Base-by-base conservation (phyloP, 768 basidiomycete species). In the Pleurotus platypus region DNA sequence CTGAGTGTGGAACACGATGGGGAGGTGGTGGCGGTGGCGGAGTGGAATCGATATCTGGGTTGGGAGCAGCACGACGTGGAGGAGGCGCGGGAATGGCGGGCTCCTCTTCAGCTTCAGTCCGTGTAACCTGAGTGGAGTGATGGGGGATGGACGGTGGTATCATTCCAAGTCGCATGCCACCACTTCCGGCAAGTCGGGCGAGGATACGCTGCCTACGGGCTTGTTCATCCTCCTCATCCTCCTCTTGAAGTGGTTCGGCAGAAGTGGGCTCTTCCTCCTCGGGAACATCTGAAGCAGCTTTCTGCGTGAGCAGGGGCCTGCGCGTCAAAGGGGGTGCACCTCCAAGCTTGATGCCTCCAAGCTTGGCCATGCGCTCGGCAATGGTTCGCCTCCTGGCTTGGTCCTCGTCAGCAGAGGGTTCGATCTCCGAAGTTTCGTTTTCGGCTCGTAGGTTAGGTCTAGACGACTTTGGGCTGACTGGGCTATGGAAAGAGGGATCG, bases 351-450 rank as follows among this genome's bases (percentile, higher is more conserved):
- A 96, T 86, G 2, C 90, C 92, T 13, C 94, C 92, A 0, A 97
- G 76, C 64, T 86, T 92, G 1, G 94, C 94, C 94, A 97, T 95
- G n/a, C 94, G 81, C 57, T 96, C 93, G 1, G 94, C 92, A 38
- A 97, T 90, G 1, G 89, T 89, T 27, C 78, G 78, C 20, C 86
- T 80, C 48, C 86, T 78, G 2, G 70, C 71, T 20, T 82, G 78
- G 56, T 81, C 82, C 1, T 74, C 74, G 50, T 81, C 78, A 57
- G 76, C 76, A 8, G 67, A 66, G 6, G 65, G 46, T 37, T 58
- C 66, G 16, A 55, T 39, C 27, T 55, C 57, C 15, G 63, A 54
- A 51, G 55, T 49, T 4, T 58, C 20, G 35, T 2, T 37, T 3
- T 54, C 49, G 1, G 48, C 26, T 22, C 43, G 46, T 16, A 71